phyloP scores from a whole-genome alignment of 1,284 basidiomycete species.

The Fomitopsis schrenkii region DNA sequence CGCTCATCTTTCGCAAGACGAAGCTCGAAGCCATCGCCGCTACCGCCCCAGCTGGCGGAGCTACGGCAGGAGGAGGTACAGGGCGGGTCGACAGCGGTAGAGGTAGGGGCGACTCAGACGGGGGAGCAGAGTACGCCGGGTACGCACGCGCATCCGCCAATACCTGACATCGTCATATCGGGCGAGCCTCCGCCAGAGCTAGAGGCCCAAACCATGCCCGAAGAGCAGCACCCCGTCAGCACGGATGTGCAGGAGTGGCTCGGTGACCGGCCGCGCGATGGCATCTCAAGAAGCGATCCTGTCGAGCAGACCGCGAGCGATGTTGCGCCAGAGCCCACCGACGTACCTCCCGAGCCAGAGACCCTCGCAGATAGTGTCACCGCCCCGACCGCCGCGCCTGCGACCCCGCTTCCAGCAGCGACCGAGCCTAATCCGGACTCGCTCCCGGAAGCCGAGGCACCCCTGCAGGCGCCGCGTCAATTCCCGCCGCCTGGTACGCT shows the following conservation, averaged over 20 bases:
- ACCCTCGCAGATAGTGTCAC: not conserved
- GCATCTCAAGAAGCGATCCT: not conserved
- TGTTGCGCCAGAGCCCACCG: not conserved
- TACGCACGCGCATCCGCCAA: slow-evolving; percentile 2
- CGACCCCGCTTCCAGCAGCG: not conserved
- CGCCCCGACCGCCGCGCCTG: not conserved
- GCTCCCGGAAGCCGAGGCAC: slow-evolving; percentile 4
- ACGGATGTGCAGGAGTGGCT: not conserved
- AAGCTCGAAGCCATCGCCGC: slow-evolving; percentile 21
- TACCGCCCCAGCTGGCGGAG: slow-evolving; percentile 10
- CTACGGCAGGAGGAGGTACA: slow-evolving; percentile 1
- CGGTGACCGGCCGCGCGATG: not conserved
- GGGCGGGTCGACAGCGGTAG: not conserved
- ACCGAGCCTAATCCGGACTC: slow-evolving; percentile 7
- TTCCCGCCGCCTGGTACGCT: slow-evolving; percentile 73
- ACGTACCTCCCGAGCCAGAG: not conserved
- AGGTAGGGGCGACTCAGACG: not conserved
- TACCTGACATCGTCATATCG: not conserved
- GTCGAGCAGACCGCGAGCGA: not conserved
- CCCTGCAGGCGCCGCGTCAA: slow-evolving; percentile 30
- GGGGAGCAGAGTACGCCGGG: slow-evolving; percentile 4
- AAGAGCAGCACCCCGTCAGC: not conserved
- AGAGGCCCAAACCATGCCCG: not conserved
- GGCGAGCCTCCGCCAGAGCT: not conserved
- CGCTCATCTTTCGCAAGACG: slow-evolving; percentile 30